phyloP scores from a whole-genome alignment of 306 rosid species.

The Alnus rubra region DNA sequence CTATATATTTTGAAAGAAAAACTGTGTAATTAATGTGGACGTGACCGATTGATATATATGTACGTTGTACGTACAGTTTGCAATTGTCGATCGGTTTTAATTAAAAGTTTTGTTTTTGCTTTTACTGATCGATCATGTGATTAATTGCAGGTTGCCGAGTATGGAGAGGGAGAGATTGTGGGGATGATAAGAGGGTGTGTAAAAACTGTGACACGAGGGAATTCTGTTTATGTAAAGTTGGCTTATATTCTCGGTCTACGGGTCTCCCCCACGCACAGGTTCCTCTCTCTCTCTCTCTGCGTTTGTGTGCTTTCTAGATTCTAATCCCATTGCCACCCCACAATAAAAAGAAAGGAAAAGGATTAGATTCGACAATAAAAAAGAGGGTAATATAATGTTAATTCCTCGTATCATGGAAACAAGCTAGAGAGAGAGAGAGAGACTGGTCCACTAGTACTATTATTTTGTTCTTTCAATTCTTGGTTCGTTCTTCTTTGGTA shows the following conservation, averaged over 20 bases:
- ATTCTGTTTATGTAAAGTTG: constrained; percentile 53
- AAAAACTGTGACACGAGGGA: constrained; percentile 67
- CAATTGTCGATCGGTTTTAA: neutral
- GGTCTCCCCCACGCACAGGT: constrained; percentile 88
- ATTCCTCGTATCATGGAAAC: constrained; percentile 62
- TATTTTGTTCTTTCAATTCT: too few species aligned
- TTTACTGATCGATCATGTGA: neutral
- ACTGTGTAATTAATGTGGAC: neutral
- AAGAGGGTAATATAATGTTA: constrained; percentile 30
- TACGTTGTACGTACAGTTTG: neutral
- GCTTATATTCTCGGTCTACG: constrained; percentile 92
- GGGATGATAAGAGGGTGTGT: constrained; percentile 92
- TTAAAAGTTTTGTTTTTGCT: neutral
- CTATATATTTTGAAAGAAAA: neutral
- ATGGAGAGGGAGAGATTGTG: constrained; percentile 67
- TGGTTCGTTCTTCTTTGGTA: too few species aligned
- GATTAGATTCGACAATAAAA: constrained; percentile 68
- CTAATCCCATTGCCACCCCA: constrained; percentile 33
- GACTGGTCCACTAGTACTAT: too few species aligned
- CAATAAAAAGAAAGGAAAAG: constrained; percentile 18
- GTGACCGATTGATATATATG: neutral
- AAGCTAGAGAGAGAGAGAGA: neutral
- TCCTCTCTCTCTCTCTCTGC: constrained; percentile 19
- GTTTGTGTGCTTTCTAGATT: constrained; percentile 34
- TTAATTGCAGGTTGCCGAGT: constrained; percentile 73